phyloP scores from a whole-genome alignment of 169 alveolate species.

The Plasmodium knowlesi region DNA sequence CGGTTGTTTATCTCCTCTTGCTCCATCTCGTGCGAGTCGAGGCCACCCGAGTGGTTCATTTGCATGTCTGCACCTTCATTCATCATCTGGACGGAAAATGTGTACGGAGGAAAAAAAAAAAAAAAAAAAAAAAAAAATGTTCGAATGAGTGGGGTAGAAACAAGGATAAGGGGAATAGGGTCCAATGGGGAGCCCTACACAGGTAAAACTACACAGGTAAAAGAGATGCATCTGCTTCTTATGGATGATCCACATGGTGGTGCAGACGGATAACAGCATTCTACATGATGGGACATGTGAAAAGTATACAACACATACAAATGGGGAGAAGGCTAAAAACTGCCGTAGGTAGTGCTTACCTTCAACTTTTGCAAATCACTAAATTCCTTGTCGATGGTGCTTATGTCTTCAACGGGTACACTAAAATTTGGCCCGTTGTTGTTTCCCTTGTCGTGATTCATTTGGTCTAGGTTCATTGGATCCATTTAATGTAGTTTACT shows the following conservation, averaged over 20 bases:
- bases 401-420: slow-evolving; percentile 66
- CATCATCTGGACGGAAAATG: slow-evolving; percentile 50
- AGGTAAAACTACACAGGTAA: neutral
- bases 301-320: too few species aligned
- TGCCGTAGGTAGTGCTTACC: neutral
- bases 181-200: neutral
- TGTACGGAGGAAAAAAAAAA: neutral
- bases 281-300: too few species aligned
- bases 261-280: neutral
- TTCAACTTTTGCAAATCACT: slow-evolving; percentile 71
- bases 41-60: slow-evolving; percentile 40
- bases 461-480: slow-evolving; percentile 50
- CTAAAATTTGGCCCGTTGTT: slow-evolving; percentile 40
- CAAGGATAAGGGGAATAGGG: neutral
- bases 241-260: neutral
- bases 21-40: slow-evolving; percentile 68
- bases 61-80: slow-evolving; percentile 75
- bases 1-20: slow-evolving; percentile 85
- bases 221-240: neutral
- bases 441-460: slow-evolving; percentile 30
- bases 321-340: neutral
- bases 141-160: neutral
- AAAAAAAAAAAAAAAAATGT: too few species aligned
- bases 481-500: slow-evolving; percentile 9
- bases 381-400: slow-evolving; percentile 61